Conservation (phyloP, 2,329 filamentous ascomycete species). For the Aspergillus sclerotialis region DNA sequence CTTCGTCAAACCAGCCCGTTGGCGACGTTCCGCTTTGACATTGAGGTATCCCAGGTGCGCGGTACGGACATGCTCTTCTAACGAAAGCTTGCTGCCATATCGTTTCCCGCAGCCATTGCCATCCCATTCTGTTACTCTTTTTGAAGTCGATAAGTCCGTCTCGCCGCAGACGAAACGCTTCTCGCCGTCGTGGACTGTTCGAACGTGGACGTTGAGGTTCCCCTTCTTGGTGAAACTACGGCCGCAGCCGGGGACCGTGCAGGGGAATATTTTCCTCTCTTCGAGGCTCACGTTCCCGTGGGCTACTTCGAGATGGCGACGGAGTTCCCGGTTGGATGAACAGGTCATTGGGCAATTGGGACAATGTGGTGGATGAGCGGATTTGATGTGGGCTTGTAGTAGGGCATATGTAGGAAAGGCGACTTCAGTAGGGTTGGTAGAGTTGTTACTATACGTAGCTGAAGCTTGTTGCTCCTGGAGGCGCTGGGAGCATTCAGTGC, state of each 20-base stretch:
- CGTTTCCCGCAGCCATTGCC: conserved; percentile 64
- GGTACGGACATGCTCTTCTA: conserved; percentile 79
- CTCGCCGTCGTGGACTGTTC: conserved; percentile 67
- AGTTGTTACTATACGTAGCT: conserved; percentile 12
- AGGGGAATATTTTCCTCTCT: conserved; percentile 59
- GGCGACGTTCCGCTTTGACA: conserved; percentile 32
- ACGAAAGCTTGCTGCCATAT: conserved; percentile 68
- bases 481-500: conserved; percentile 59
- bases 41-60: conserved; percentile 63
- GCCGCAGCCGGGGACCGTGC: conserved; percentile 61
- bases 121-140: conserved; percentile 58
- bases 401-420: conserved; percentile 67
- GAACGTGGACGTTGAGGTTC: conserved; percentile 76
- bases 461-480: conserved; percentile 32
- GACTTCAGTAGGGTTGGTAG: conserved; percentile 26
- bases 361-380: conserved; percentile 66
- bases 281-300: conserved; percentile 57
- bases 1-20: conserved; percentile 22
- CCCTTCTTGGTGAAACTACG: conserved; percentile 74
- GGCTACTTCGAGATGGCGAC: conserved; percentile 69
- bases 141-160: conserved; percentile 52
- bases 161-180: conserved; percentile 71
- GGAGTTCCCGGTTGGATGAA: conserved; percentile 59
- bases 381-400: conserved; percentile 66
- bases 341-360: conserved; percentile 65